Evolutionary conservation across 306 rosid species (phyloP), one percentile per base, ranked within the genome.

Genomic region (Cucurbita argyrosperma): DNA sequence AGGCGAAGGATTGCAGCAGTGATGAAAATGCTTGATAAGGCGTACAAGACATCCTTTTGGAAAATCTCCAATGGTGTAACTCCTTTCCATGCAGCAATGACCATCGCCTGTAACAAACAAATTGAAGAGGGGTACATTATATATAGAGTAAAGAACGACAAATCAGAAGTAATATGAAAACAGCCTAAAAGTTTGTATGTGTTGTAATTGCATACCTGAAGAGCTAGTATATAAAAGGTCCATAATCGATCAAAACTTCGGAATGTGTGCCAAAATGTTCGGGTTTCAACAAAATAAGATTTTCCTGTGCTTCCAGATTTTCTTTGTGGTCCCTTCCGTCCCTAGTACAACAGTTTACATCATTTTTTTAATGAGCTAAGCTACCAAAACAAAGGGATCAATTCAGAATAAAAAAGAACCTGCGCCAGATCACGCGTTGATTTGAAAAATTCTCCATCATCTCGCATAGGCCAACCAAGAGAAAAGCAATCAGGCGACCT

Each of bases 381-480:
- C 50, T 72, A 9, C 43, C 21, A 5, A 50, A 30, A 59, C 39
- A 37, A 26, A 37, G 59, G 15, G 62, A 47, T 54, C 38, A 11
- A 60, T 26, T 61, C 42, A 14, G 45, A 39, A 50, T 26, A 75
- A 26, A 46, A 26, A n/a, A 56, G 39, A 38, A 90, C 96, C 91
- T 81, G 91, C 74, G 68, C 76, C 75, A 63, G 18, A 65, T 83
- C 85, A 74, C 86, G 84, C 74, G 98, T 90, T 53, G 97, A 83
- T 85, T 87, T 93, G 80, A 93, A 93, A 88, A 93, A 93, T 37
- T 87, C 94, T 13, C 96, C 98, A 80, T 94, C 98, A 77, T 94
- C 96, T 65, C 95, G 97, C 98, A 94, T 94, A 40, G 98, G 98
- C 98, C 98, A 94, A 71, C 98, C 98, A 62, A 94, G 97, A 85